These are phyloP conservation scores for Colletotrichum tanaceti DNA, from an alignment of 2,329 filamentous ascomycete genomes.

Conservation along the genomic window DNA sequence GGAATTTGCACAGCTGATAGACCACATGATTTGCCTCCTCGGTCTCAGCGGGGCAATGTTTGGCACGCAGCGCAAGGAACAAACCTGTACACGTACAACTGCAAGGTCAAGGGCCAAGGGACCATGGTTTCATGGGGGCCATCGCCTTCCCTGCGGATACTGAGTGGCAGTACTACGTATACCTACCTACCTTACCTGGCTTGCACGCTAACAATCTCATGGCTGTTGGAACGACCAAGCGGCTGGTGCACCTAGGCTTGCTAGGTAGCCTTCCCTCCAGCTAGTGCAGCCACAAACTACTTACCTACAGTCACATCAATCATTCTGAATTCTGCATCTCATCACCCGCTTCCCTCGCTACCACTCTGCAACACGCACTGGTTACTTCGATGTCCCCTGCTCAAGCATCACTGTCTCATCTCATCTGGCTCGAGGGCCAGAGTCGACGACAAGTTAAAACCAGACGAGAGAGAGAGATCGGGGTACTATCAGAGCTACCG, in stretches of 20 bases:
- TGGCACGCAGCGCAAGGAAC: background rate
- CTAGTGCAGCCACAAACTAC: background rate
- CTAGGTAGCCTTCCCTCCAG: background rate
- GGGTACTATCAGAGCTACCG: no score
- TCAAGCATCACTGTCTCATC: background rate
- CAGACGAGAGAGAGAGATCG: background rate
- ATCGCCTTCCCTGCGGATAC: background rate
- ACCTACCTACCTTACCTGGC: background rate
- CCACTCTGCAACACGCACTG: background rate
- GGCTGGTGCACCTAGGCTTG: background rate
- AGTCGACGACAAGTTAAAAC: background rate
- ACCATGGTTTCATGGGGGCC: background rate
- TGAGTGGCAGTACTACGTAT: no score
- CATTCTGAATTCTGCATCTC: background rate
- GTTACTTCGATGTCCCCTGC: background rate
- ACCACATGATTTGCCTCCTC: constrained; percentile 14
- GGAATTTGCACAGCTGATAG: background rate
- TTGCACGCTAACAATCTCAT: background rate
- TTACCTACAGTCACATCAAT: background rate
- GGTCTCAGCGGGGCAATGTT: constrained; percentile 9
- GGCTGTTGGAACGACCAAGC: constrained; percentile 4
- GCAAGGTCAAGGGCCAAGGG: constrained; percentile 1
- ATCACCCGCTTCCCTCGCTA: background rate
- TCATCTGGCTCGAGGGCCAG: background rate
- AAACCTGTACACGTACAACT: background rate